Evolutionary conservation across 768 basidiomycete species (phyloP), one percentile per base, ranked within the genome.

Genomic region (Mycena haematopus): DNA sequence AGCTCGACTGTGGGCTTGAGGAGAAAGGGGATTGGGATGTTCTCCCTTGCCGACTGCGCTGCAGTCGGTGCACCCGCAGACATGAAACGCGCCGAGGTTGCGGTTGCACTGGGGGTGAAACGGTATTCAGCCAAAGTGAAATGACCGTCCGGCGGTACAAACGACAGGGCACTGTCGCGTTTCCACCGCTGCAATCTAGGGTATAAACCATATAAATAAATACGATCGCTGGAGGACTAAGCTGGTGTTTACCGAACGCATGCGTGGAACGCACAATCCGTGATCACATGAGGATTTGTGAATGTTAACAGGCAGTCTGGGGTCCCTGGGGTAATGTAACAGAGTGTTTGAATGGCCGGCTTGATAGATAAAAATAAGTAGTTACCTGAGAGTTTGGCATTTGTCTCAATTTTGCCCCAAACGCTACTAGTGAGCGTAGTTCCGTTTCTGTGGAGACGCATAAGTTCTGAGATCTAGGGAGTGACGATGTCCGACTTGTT

Each of bases 141-240:
- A 54, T 84, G 84, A 3, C 96, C 95, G 69, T 98, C 96, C 6
- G 96, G 96, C 7, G 96, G 96, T 22, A 98, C 86, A 72, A 98
- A 98, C 2, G 96, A 96, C 44, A 98, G 77, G 1, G 82, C 75
- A 69, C 86, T 89, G 70, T 92, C 88, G 40, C 87, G 85, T 24
- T 82, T 78, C 91, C 93, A 97, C 58, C 88, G 87, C 69, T 86
- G 88, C 25, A 96, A 78, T 38, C 95, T 96, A 67, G 27, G 9
- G 47, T 62, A 17, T 50, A 22, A 14, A 49, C 42, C 14, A 54
- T 58, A 27, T 63, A 65, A 57, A 47, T 31, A 21, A 57, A 47
- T 31, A 21, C 24, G 24, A 50, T 25, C 27, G 55, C 42, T 49
- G 42, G 45, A 56, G 61, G 25, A 21, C 19, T 35, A 22, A 50